phyloP scores from a whole-genome alignment of 495 filamentous ascomycete species.

The Filosporella fistucella region DNA sequence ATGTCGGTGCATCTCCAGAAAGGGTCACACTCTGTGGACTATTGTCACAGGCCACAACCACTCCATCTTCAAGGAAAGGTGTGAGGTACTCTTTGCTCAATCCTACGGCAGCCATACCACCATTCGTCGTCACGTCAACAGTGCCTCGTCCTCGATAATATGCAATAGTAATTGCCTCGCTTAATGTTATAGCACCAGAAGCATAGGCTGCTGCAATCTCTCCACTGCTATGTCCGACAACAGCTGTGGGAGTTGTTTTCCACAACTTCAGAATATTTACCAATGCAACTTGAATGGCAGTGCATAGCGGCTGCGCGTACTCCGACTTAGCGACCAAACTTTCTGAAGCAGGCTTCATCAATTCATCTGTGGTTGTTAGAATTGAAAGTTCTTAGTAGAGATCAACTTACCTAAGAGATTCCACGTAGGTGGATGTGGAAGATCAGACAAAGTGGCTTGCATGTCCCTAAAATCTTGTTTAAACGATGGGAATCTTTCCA shows the following conservation, averaged over 20 bases:
- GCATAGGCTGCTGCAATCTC: conserved; percentile 55
- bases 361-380: not conserved
- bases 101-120: conserved; percentile 41
- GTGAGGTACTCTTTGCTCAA: not conserved
- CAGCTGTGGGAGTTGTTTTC: conserved; percentile 45
- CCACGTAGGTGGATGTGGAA: not conserved
- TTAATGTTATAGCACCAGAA: conserved; percentile 42
- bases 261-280: conserved; percentile 48
- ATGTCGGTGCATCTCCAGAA: conserved; percentile 43
- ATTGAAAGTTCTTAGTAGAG: not conserved
- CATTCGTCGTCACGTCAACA: conserved; percentile 3
- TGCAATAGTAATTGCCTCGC: conserved; percentile 48
- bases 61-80: conserved; percentile 19
- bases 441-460: not conserved
- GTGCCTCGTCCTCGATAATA: conserved; percentile 32
- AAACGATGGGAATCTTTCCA: conserved; percentile 34
- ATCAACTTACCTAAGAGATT: not conserved
- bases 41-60: conserved; percentile 45
- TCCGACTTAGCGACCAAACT: not conserved
- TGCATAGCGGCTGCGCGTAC: conserved; percentile 47
- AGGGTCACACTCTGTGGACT: conserved; percentile 53
- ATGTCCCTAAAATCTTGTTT: conserved; percentile 4
- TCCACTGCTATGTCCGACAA: conserved; percentile 59
- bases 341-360: not conserved
- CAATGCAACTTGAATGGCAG: conserved; percentile 46